Evolutionary conservation across 2,329 filamentous ascomycete species (phyloP).

Genomic region (Colletotrichum scovillei): DNA sequence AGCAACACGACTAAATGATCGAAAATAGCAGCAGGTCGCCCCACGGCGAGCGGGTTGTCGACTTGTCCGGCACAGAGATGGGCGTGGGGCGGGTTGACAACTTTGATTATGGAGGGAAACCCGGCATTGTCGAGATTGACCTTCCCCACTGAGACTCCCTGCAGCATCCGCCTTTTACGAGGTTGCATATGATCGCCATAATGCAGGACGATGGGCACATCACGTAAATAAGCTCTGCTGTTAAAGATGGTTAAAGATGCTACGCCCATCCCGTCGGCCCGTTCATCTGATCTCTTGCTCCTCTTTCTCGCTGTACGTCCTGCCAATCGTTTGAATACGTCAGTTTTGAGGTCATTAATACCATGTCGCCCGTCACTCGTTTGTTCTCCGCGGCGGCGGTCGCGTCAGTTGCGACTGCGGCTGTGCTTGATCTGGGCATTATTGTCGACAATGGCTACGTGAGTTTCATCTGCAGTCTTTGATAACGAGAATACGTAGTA

Average conservation of each 20-base stretch:
- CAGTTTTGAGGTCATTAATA: neutral
- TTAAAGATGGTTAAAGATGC: neutral
- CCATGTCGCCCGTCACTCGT: conserved; percentile 24
- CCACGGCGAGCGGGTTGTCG: conserved; percentile 9
- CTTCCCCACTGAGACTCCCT: conserved; percentile 7
- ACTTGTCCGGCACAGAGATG: neutral
- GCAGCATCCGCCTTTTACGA: conserved; percentile 8
- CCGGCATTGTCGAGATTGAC: conserved; percentile 23
- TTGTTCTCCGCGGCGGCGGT: conserved; percentile 22
- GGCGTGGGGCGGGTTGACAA: no score
- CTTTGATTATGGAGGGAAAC: neutral
- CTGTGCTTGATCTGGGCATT: conserved; percentile 34
- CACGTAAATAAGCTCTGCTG: neutral
- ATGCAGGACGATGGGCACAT: neutral
- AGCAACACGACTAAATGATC: neutral
- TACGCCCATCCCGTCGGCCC: neutral
- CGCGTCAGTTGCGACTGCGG: conserved; percentile 24
- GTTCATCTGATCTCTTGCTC: neutral
- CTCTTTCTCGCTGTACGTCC: neutral
- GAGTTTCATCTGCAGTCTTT: neutral
- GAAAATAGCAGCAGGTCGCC: conserved; percentile 19
- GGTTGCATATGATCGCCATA: conserved; percentile 11
- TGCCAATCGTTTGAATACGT: neutral
- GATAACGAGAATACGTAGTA: no score
- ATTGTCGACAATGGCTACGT: conserved; percentile 32